A percentile compares a stretch with the other conserved stretches of the same genome.
Evolutionary conservation across 1,284 basidiomycete species (phyloP).

Genomic region (Grifola frondosa): DNA sequence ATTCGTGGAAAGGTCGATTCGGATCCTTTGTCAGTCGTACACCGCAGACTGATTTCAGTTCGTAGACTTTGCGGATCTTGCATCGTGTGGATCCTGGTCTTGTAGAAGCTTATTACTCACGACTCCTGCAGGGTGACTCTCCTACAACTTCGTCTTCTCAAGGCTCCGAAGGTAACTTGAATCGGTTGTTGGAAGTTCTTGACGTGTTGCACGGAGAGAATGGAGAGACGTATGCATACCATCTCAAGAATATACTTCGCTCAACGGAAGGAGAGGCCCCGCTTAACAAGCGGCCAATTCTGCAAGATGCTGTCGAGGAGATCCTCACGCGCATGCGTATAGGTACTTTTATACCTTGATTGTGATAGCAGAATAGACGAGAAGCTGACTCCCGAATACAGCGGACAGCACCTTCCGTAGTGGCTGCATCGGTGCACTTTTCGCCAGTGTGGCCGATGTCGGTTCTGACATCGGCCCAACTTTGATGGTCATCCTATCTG

Average conservation of each 20-base stretch:
- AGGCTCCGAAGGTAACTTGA: slow-evolving; percentile 40
- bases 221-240: slow-evolving; percentile 57
- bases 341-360: slow-evolving; percentile 38
- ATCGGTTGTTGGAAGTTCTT: slow-evolving; percentile 56
- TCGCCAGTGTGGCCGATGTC: slow-evolving; percentile 46
- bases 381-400: no score
- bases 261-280: slow-evolving; percentile 39
- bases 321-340: slow-evolving; percentile 48
- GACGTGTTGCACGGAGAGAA: slow-evolving; percentile 49
- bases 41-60: slow-evolving; percentile 1
- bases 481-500: slow-evolving; percentile 60
- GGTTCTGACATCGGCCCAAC: slow-evolving; percentile 52
- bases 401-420: slow-evolving; percentile 45
- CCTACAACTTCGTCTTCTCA: slow-evolving; percentile 31
- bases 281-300: slow-evolving; percentile 38
- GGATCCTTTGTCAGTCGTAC: neutral
- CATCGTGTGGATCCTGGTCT: slow-evolving; percentile 55
- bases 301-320: slow-evolving; percentile 55
- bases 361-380: no score
- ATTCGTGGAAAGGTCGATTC: slow-evolving; percentile 54
- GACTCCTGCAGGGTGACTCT: slow-evolving; percentile 41
- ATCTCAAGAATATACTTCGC: slow-evolving; percentile 46
- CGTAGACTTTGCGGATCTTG: slow-evolving; percentile 58
- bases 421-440: slow-evolving; percentile 49
- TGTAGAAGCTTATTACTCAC: slow-evolving; percentile 53